Evolutionary conservation across 805 yeast genomes (phyloP), one percentile per base, ranked within the genome.

Genomic region (Cyberlindnera veronae): DNA sequence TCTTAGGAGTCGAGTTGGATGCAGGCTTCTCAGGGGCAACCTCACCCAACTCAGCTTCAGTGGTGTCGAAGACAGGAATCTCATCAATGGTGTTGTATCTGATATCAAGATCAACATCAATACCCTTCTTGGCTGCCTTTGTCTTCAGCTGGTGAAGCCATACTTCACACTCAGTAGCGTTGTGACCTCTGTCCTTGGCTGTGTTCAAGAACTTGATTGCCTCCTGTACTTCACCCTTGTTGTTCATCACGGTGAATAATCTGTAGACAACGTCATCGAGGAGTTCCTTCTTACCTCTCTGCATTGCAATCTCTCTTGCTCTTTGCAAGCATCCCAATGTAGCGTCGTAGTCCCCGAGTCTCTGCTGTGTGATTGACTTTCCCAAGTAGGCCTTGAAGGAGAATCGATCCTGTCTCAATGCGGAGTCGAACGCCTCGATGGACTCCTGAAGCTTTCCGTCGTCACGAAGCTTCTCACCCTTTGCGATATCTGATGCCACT

Each of bases 201-300:
- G 60, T 53, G 13, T 57, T 49, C 32, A 78, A 61, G 42, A 69
- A 66, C 30, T 54, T 57, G 19, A 62, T 51, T 0, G 83, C 74
- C 14, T 57, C 53, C n/a, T 48, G 48, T 34, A 52, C 60, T 5
- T 67, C 60, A 44, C 71, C 71, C 42, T 61, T 60, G 17, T 64
- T 59, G 51, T 66, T 73, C 40, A 58, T 60, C 3, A 58, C 45
- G 41, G 74, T 57, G 2, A 76, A 73, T 40, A 69, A 59, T 26
- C 72, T 62, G 51, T 68, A 74, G 43, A 69, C 60, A n/a, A 74
- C 64, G n/a, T 62, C 54, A 2, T 71, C 75, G 20, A 73, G 63
- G 4, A 69, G 66, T 4, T 54, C 60, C 42, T 75, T 60, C 34
- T 62, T 68, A 0, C 74, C 75, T 23, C 69, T 55, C 5, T 50